phyloP scores from a whole-genome alignment of 179 eudicot genomes.

The Vitellaria paradoxa region DNA sequence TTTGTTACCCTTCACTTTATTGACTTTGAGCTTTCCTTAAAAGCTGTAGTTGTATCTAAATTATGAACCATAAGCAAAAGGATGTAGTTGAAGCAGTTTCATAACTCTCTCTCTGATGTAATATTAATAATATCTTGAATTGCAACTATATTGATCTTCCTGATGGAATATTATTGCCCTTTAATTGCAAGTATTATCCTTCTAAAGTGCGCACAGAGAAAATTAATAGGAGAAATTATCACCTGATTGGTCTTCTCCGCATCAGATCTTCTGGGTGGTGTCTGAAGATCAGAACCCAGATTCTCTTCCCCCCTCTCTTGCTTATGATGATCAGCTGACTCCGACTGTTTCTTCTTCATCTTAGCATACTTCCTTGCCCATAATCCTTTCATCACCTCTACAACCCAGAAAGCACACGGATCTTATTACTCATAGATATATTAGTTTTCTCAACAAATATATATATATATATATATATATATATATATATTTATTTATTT shows the following conservation, averaged over 20 bases:
- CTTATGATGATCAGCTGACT: conserved; percentile 28
- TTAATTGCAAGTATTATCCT: too few relatives aligned
- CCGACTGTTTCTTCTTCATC: conserved; percentile 29
- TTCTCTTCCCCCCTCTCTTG: conserved; percentile 22
- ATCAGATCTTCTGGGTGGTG: conserved; percentile 37
- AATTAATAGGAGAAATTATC: background rate
- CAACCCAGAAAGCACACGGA: conserved; percentile 1
- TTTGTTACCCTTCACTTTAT: too few relatives aligned
- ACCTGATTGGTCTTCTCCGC: conserved; percentile 53
- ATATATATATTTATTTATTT: too few relatives aligned
- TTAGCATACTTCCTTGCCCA: conserved; percentile 15
- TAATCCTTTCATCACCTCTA: conserved; percentile 15
- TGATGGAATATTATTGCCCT: too few relatives aligned
- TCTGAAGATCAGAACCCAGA: conserved; percentile 7
- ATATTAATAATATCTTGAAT: background rate
- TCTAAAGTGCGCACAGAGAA: too few relatives aligned
- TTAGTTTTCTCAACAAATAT: too few relatives aligned
- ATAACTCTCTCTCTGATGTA: too few relatives aligned
- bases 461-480: too few relatives aligned
- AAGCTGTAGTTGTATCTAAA: too few relatives aligned
- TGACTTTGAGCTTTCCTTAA: too few relatives aligned
- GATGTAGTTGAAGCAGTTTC: too few relatives aligned
- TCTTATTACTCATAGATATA: background rate
- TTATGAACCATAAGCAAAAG: too few relatives aligned
- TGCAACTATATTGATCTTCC: background rate